Percentiles rank a stretch among this genome's conserved stretches.
Evolutionary conservation across 306 rosid species (phyloP).

Genomic region (Ochetophila trinervis): DNA sequence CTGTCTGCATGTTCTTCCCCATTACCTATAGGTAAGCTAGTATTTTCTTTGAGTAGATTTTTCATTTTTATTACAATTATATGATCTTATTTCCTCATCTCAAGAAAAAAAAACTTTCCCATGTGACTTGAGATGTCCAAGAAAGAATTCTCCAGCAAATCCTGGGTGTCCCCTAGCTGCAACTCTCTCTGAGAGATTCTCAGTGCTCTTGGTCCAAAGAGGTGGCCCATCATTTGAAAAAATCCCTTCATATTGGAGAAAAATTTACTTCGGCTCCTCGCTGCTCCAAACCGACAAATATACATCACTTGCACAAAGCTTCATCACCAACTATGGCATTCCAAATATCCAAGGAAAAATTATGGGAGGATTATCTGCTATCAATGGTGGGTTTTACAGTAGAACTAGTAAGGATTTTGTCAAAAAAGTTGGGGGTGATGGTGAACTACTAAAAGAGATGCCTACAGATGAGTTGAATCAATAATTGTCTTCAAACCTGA

Average conservation of each 20-base stretch:
- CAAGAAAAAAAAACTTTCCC: slow-evolving; percentile 41
- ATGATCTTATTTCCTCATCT: slow-evolving; percentile 5
- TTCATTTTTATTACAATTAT: neutral
- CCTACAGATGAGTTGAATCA: slow-evolving; percentile 73
- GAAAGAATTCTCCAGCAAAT: slow-evolving; percentile 54
- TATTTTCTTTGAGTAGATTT: neutral
- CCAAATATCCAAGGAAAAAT: slow-evolving; percentile 65
- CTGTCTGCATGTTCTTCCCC: slow-evolving; percentile 33
- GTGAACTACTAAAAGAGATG: slow-evolving; percentile 41
- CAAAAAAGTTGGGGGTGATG: slow-evolving; percentile 52
- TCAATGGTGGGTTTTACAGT: slow-evolving; percentile 70
- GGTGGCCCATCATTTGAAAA: slow-evolving; percentile 60
- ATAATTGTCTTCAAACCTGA: slow-evolving; percentile 52
- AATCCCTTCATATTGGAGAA: slow-evolving; percentile 54
- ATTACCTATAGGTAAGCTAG: slow-evolving; percentile 40
- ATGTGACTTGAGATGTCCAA: slow-evolving; percentile 61
- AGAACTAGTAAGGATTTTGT: slow-evolving; percentile 68
- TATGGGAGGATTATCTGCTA: slow-evolving; percentile 73
- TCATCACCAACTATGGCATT: slow-evolving; percentile 59
- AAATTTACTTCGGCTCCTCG: slow-evolving; percentile 50
- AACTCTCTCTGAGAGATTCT: slow-evolving; percentile 57
- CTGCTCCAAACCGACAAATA: slow-evolving; percentile 41
- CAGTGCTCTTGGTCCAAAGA: slow-evolving; percentile 63
- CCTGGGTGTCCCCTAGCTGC: slow-evolving; percentile 72
- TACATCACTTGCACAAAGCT: slow-evolving; percentile 65